A percentile compares a stretch with the other conserved stretches of the same genome.
phyloP scores from a whole-genome alignment of 306 rosid species.

The Fagus crenata region DNA sequence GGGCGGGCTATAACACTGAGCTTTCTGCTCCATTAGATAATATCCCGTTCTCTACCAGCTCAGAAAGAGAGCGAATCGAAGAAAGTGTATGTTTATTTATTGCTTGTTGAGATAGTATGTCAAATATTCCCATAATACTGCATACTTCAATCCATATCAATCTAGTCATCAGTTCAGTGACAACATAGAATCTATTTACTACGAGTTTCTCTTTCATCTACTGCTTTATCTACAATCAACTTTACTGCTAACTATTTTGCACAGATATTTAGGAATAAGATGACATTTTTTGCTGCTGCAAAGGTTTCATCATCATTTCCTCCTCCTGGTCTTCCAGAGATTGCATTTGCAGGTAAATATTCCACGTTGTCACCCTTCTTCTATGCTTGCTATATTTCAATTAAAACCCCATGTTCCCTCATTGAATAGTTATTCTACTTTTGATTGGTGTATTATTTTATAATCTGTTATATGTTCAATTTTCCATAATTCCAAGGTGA shows the following conservation, averaged over 20 bases:
- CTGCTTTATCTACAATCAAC: constrained; percentile 14
- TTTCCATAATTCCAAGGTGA: not conserved
- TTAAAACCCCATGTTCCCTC: constrained; percentile 13
- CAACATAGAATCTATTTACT: not conserved
- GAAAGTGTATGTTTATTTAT: constrained; percentile 56
- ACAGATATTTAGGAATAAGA: constrained; percentile 74
- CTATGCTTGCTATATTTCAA: constrained; percentile 1
- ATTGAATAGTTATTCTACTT: not conserved
- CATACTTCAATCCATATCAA: not conserved
- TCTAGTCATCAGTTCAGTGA: not conserved
- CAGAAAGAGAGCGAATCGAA: constrained; percentile 78
- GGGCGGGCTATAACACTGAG: constrained; percentile 90
- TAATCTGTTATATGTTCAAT: not conserved
- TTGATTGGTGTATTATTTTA: not conserved
- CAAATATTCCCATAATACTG: constrained; percentile 9
- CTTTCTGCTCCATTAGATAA: constrained; percentile 92
- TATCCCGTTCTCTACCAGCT: constrained; percentile 59
- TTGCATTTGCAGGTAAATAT: constrained; percentile 91
- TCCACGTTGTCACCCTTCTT: constrained; percentile 10
- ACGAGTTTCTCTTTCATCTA: not conserved
- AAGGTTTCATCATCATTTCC: constrained; percentile 92
- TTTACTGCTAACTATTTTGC: constrained; percentile 22
- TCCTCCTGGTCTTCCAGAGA: constrained; percentile 82
- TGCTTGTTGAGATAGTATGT: constrained; percentile 7
- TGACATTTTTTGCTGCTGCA: constrained; percentile 93